Evolutionary conservation across 768 basidiomycete genomes (phyloP).

Genomic region (Xanthoconium purpureum): DNA sequence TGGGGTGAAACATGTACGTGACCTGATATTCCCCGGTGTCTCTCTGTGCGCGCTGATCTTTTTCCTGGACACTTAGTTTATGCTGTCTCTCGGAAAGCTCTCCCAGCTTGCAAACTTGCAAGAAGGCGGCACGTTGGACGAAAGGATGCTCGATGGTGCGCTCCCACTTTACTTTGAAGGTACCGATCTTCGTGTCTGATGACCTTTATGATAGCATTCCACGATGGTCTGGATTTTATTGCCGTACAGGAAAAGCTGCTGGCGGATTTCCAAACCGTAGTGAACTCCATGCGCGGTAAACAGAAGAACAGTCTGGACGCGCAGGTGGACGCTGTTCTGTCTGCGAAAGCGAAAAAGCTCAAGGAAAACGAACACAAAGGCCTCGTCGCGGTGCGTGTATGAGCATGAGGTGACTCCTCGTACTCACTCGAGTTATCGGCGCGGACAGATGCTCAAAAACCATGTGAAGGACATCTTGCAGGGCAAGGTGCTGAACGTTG

Average conservation of each 20-base stretch:
- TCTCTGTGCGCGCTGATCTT: conserved; percentile 3
- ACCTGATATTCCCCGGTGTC: background rate
- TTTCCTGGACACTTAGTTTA: conserved; percentile 50
- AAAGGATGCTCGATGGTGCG: conserved; percentile 55
- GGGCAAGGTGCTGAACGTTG: conserved; percentile 69
- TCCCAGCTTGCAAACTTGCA: conserved; percentile 63
- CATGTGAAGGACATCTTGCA: conserved; percentile 67
- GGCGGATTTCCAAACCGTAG: conserved; percentile 54
- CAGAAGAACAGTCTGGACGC: conserved; percentile 63
- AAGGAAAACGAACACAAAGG: conserved; percentile 45
- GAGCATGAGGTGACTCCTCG: background rate
- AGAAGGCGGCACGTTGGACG: conserved; percentile 46
- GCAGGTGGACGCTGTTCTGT: conserved; percentile 63
- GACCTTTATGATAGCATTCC: conserved; percentile 56
- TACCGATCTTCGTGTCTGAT: background rate
- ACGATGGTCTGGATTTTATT: conserved; percentile 84
- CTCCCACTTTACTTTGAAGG: background rate
- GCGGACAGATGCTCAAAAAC: conserved; percentile 62
- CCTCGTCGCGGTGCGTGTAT: conserved; percentile 37
- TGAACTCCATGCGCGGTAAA: conserved; percentile 46
- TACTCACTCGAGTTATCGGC: background rate
- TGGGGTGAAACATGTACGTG: conserved; percentile 72
- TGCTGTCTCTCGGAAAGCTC: conserved; percentile 90
- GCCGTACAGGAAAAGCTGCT: conserved; percentile 74
- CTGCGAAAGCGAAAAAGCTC: conserved; percentile 46